Evolutionary conservation across 1,139 yeast species (phyloP), one percentile per base, ranked within the genome.

Genomic region (Magnusiomyces paraingens): DNA sequence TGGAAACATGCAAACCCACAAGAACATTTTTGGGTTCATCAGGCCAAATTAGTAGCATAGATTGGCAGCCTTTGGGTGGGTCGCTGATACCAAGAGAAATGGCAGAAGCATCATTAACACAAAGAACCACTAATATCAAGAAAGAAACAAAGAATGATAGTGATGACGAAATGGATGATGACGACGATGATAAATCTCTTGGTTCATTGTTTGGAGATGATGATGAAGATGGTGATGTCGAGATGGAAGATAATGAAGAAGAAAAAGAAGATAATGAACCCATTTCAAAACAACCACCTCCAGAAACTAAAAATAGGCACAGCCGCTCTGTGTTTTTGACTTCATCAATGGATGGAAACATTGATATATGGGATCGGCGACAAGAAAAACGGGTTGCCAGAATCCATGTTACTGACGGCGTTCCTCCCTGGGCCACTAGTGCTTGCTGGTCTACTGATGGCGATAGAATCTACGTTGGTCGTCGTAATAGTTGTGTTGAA

Each of bases 351-450:
- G 95, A 91, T 66, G 99, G 99, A 6, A 76, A 84, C 0, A 71
- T 91, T 4, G 82, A 81, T 58, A 72, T 93, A 10, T 91, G 97
- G 96, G 99, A 93, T 68, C 72, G 79, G 3, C 77, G 99, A 57
- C 68, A 77, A 1, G 66, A 71, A 0, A 59, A 67, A 3, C 69
- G 74, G 1, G 84, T 83, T 0, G 76, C 84, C 2, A 73, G 79
- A 42, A 70, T 86, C 21, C 81, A 82, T 1, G 80, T 83, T 2
- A 82, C 89, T 0, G 74, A 77, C 5, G 82, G 82, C 0, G 79
- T 83, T 0, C 96, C 98, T 0, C 99, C 99, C 0, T 93, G 98
- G 98, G 86, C 96, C 69, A 84, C 86, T 79, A 68, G 71, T 50
- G 66, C 96, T 0, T 81, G 89, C 52, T 94, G 98, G 98, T 84